Evolutionary conservation across 2,329 filamentous ascomycete species (phyloP), one percentile per base, ranked within the genome.

Genomic region (Apiospora malaysiana): DNA sequence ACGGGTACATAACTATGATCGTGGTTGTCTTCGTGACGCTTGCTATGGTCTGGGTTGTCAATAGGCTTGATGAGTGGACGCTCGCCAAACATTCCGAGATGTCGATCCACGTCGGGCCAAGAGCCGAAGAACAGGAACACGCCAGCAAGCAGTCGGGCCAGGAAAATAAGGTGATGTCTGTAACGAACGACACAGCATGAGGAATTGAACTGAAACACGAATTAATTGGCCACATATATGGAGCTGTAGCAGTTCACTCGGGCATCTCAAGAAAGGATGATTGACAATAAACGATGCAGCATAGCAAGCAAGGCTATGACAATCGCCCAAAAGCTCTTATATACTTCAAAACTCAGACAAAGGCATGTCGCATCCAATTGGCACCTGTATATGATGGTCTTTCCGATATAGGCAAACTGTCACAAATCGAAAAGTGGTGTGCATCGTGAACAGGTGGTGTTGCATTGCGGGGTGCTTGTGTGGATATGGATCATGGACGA

Each of bases 1-100:
- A 79, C 32, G 80, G 80, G 1, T 77, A 74, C 23, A 78, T 81
- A 27, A 73, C 77, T 7, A 78, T 82, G 77, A 77, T 81, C 12
- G 68, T 71, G 43, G 66, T 69, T 25, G 68, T 71, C 27, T 59
- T 70, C 21, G 63, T 68, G 32, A 72, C 74, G 72, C 68, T 74
- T 1, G 72, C 14, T 46, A 72, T 70, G 47, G 67, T 74, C 3
- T 72, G 66, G 63, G 69, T 70, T 5, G 68, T 75, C 3, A 43
- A 72, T n/a, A 45, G 67, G 71, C 68, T 74, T 1, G 70, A 73
- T 40, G 23, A 65, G 66, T 68, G 68, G 16, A 74, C 72, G 12
- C 68, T 70, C 7, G 68, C 71, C 7, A 43, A 67, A 14, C 37
- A 72, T 18, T 21, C 63, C 14, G 49, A 70, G n/a, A 71, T 59